Base-by-base conservation (phyloP, 2,329 filamentous ascomycete species). In the Talaromyces sp. region DNA sequence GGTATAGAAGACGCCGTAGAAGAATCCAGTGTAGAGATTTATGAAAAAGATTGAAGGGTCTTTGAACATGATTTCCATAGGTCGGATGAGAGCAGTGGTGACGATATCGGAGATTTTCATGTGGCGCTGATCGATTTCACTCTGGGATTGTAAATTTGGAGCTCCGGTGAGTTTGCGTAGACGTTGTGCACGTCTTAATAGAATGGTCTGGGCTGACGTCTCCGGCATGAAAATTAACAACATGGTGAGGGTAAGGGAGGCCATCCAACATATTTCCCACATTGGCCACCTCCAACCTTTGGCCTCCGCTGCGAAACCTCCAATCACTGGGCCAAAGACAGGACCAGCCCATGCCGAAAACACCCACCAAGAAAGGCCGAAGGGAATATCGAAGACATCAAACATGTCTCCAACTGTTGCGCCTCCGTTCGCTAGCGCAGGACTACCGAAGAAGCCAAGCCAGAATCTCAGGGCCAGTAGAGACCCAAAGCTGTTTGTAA, bases 141-240 rank as follows among this genome's bases (percentile, higher is more conserved):
- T 43, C 10, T 43, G 41, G 7, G 41, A 43, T 43, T 43, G 41
- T 8, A 43, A 3, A 7, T 8, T 43, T 43, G 19, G 16, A 19
- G 19, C n/a, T 2, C 41, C 41, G 9, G 41, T 43, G 19, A 43
- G 41, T 8, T 43, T 43, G 41, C 41, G 41, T 6, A 43, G 41
- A 8, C 41, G 41, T 19, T 8, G 19, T n/a, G 88, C 87, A 9
- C 88, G 86, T 24, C 83, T 84, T 47, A 87, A 82, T 3, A 90
- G 83, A 70, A 90, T 87, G 66, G 83, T 89, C 19, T 82, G 78
- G 1, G 81, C 77, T 65, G 81, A 84, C 0, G 88, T 90, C 78
- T 91, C 88, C 0, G 88, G 88, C 24, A 90, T 82, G 67, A 86
- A 81, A 67, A 88, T 70, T 70, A 88, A 82, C 82, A 90, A 85